Conservation (phyloP, 257 asterid genomes). For the Ligustrum vulgare region DNA sequence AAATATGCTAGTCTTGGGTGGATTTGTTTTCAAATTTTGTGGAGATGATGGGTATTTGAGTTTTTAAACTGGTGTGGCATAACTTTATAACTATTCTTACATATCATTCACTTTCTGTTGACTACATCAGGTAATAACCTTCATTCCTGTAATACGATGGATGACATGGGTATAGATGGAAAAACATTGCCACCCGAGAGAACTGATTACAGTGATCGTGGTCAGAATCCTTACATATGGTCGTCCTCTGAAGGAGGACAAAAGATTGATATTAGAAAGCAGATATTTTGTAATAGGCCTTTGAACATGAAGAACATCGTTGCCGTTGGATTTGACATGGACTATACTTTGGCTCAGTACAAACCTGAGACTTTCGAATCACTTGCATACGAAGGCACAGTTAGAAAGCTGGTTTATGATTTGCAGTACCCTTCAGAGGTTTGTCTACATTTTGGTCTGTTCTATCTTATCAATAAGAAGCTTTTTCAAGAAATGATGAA, state of each 20-base stretch:
- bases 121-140: slow-evolving; percentile 39
- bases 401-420: slow-evolving; percentile 81
- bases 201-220: slow-evolving; percentile 32
- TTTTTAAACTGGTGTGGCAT: neutral
- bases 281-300: slow-evolving; percentile 64
- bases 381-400: slow-evolving; percentile 28
- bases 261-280: slow-evolving; percentile 2
- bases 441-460: slow-evolving; percentile 18
- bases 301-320: slow-evolving; percentile 85
- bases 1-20: neutral
- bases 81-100: neutral
- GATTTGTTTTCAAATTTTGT: neutral
- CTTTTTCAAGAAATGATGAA: slow-evolving; percentile 8
- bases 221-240: slow-evolving; percentile 57
- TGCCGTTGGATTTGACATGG: slow-evolving; percentile 99
- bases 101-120: slow-evolving; percentile 15
- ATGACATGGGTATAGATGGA: slow-evolving; percentile 18
- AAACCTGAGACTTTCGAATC: slow-evolving; percentile 93
- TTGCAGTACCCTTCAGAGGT: slow-evolving; percentile 93
- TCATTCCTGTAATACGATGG: slow-evolving; percentile 48
- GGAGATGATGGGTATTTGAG: neutral
- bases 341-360: slow-evolving; percentile 93
- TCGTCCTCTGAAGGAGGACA: slow-evolving; percentile 79
- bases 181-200: slow-evolving; percentile 42
- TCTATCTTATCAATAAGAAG: slow-evolving; percentile 13